A percentile compares a stretch with the other conserved stretches of the same genome.
phyloP scores from a whole-genome alignment of 305 asterid species.

The Fraxinus sp. region DNA sequence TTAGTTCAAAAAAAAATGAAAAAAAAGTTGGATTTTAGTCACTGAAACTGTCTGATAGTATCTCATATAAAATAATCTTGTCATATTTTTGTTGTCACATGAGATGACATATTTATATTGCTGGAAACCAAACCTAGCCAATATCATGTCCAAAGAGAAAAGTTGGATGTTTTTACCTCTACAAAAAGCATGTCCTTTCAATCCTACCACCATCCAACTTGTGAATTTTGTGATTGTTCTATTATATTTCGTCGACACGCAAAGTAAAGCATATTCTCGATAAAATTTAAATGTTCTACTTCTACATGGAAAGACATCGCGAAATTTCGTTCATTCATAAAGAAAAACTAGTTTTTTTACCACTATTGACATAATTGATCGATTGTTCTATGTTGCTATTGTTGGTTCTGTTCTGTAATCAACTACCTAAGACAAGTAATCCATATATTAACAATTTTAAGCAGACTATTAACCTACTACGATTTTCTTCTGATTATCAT shows the following conservation, averaged over 20 bases:
- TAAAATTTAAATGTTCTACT: background rate
- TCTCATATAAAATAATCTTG: background rate
- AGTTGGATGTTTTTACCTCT: conserved; percentile 22
- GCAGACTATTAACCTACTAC: background rate
- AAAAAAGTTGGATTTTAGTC: conserved; percentile 19
- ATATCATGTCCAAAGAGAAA: conserved; percentile 19
- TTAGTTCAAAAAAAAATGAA: background rate
- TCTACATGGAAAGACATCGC: background rate
- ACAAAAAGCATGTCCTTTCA: conserved; percentile 32
- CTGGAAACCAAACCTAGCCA: background rate
- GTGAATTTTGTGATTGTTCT: conserved; percentile 21
- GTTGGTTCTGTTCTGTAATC: too few relatives aligned
- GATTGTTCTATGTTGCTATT: background rate
- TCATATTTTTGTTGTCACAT: conserved; percentile 19
- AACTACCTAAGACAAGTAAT: background rate
- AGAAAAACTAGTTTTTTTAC: background rate
- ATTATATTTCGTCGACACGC: background rate
- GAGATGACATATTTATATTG: conserved; percentile 19
- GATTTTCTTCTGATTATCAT: too few relatives aligned
- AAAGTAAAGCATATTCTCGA: background rate
- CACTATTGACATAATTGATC: too few relatives aligned
- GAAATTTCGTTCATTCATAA: background rate
- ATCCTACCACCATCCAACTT: conserved; percentile 25
- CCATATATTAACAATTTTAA: too few relatives aligned
- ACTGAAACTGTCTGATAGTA: background rate